Evolutionary conservation across 192 early-diverging fungal species (phyloP).

Genomic region (Phycomyces blakesleeanus): DNA sequence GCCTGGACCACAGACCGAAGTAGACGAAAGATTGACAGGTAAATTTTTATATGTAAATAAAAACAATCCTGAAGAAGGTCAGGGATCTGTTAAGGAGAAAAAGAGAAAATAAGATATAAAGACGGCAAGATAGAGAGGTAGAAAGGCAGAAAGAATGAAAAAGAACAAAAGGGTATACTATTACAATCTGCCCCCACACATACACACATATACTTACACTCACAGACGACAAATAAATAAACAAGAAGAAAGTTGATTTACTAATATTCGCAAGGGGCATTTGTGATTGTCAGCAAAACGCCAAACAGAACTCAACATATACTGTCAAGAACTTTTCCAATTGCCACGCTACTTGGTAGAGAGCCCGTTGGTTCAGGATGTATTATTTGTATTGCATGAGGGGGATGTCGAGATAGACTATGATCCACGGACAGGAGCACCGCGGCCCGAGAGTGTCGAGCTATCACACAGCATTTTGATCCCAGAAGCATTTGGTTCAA

Average conservation of each 20-base stretch:
- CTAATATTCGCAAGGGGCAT: no score
- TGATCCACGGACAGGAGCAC: conserved; percentile 13
- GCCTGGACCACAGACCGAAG: conserved; percentile 48
- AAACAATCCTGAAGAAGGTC: no score
- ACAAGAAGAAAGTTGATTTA: no score
- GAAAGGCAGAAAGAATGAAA: no score
- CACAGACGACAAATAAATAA: no score
- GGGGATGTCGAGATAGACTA: conserved; percentile 45
- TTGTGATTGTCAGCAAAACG: conserved; percentile 34
- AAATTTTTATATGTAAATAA: neutral
- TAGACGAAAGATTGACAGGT: conserved; percentile 54
- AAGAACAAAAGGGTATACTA: no score
- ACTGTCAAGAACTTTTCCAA: conserved; percentile 53
- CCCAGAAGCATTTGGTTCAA: neutral
- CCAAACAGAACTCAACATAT: conserved; percentile 55
- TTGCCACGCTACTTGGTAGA: conserved; percentile 50
- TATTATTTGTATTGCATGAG: conserved; percentile 41
- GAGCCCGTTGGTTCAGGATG: conserved; percentile 30
- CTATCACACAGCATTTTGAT: neutral
- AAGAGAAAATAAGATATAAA: no score
- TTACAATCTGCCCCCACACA: no score
- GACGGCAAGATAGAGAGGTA: no score
- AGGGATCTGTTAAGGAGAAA: no score
- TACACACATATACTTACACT: no score
- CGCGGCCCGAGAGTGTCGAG: neutral